phyloP scores from a whole-genome alignment of 2,329 filamentous ascomycete genomes.

The Erysiphe pulchra region DNA sequence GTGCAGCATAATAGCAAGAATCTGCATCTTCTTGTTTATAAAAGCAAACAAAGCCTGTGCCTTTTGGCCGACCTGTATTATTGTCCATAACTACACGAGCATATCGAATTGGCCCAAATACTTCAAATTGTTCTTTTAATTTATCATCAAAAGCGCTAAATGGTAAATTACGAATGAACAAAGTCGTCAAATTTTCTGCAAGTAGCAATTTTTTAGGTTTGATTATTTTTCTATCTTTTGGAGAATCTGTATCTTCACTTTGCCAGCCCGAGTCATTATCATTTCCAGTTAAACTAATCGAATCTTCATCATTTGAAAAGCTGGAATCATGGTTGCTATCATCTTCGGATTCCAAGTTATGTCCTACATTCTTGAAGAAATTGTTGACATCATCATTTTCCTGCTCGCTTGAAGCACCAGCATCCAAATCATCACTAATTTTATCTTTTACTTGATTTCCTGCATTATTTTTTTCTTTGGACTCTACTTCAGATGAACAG shows the following conservation, averaged over 20 bases:
- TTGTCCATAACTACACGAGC: constrained; percentile 76
- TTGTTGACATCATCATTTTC: constrained; percentile 15
- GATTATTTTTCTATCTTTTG: constrained; percentile 15
- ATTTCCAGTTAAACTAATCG: constrained; percentile 16
- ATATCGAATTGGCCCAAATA: constrained; percentile 74
- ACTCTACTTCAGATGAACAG: background rate
- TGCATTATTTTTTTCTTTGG: background rate
- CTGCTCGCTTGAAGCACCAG: constrained; percentile 1
- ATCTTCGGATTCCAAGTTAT: constrained; percentile 15
- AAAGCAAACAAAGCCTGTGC: constrained; percentile 91
- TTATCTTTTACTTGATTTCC: background rate
- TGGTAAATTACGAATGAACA: constrained; percentile 86
- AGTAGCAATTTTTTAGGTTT: constrained; percentile 15
- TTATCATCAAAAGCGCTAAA: constrained; percentile 66
- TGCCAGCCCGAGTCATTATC: constrained; percentile 14
- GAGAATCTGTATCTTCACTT: constrained; percentile 21
- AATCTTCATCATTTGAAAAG: constrained; percentile 14
- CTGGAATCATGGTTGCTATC: constrained; percentile 14
- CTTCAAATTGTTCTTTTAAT: constrained; percentile 62
- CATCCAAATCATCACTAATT: constrained; percentile 1
- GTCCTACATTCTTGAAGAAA: constrained; percentile 13
- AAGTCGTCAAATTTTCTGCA: constrained; percentile 44
- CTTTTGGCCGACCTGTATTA: constrained; percentile 62
- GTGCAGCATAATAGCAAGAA: constrained; percentile 50
- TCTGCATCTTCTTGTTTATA: constrained; percentile 50